Evolutionary conservation across 2,329 filamentous ascomycete genomes (phyloP).

Genomic region (Didymella pomorum): DNA sequence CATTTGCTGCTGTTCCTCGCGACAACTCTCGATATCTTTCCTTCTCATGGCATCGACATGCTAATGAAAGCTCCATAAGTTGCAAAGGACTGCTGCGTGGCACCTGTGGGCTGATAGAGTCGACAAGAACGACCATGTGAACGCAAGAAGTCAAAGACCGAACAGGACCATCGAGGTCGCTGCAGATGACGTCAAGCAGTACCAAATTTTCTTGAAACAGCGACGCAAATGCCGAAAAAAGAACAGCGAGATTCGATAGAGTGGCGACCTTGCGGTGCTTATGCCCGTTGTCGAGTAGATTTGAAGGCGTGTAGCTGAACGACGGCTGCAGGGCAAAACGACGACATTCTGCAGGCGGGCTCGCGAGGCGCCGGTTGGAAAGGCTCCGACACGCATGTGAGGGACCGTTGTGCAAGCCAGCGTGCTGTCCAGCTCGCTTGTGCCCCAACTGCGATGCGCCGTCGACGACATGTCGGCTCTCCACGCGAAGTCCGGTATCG

Average conservation of each 20-base stretch:
- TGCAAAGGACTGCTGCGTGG: neutral
- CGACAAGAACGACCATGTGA: neutral
- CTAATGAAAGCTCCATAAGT: neutral
- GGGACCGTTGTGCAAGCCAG: neutral
- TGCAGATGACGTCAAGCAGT: neutral
- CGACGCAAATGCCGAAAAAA: neutral
- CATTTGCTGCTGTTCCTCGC: neutral
- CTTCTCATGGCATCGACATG: neutral
- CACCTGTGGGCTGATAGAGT: neutral
- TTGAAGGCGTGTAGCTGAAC: neutral
- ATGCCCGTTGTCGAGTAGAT: neutral
- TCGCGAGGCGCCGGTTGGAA: neutral
- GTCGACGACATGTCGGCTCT: conserved; percentile 15
- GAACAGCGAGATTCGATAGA: neutral
- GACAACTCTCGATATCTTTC: neutral
- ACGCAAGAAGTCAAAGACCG: neutral
- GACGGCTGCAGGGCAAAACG: neutral
- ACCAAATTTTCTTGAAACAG: neutral
- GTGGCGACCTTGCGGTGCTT: conserved; percentile 1
- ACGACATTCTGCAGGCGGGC: neutral
- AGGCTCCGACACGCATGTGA: neutral
- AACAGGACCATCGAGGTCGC: neutral
- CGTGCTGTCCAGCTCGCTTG: neutral
- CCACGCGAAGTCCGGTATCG: conserved; percentile 14
- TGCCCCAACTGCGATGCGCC: conserved; percentile 1